These are phyloP conservation scores for Pythium dissimile DNA, from an alignment of 352 stramenopile species.

Conservation along the genomic window DNA sequence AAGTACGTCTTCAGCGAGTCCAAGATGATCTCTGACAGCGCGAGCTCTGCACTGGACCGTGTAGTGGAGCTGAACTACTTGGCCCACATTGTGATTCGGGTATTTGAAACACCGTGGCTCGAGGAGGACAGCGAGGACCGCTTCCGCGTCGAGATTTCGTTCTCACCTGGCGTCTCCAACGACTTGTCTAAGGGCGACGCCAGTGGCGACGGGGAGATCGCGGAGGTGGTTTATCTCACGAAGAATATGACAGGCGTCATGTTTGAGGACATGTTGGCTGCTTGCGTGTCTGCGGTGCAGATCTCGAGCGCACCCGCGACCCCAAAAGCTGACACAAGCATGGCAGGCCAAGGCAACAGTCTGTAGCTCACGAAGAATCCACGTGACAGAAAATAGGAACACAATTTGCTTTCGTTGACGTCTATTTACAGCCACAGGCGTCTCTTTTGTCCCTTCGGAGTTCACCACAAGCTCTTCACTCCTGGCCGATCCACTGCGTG, in stretches of 20 bases:
- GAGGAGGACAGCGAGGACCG: slow-evolving; percentile 81
- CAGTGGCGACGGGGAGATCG: slow-evolving; percentile 30
- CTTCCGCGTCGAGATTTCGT: slow-evolving; percentile 85
- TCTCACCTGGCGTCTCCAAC: slow-evolving; percentile 69
- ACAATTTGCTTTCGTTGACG: no score
- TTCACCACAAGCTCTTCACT: slow-evolving; percentile 49
- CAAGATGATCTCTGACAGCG: slow-evolving; percentile 77
- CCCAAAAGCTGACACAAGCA: slow-evolving; percentile 4
- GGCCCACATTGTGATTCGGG: slow-evolving; percentile 97
- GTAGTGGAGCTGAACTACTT: slow-evolving; percentile 97
- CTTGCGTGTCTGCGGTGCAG: slow-evolving; percentile 78
- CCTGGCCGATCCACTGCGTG: slow-evolving; percentile 80
- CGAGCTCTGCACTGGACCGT: slow-evolving; percentile 71
- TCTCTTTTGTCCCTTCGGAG: no score
- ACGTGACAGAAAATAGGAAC: no score
- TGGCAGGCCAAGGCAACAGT: slow-evolving; percentile 1
- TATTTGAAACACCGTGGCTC: slow-evolving; percentile 95
- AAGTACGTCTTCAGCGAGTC: slow-evolving; percentile 82
- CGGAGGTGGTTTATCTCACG: slow-evolving; percentile 80
- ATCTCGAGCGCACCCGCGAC: slow-evolving; percentile 16
- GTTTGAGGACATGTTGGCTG: slow-evolving; percentile 87
- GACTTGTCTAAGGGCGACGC: slow-evolving; percentile 22
- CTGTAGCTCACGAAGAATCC: no score
- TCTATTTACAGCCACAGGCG: not conserved
- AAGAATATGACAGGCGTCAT: slow-evolving; percentile 85